Evolutionary conservation across 164 flowering plant species (phyloP), one percentile per base, ranked within the genome.

Genomic region (Platanus orientalis): DNA sequence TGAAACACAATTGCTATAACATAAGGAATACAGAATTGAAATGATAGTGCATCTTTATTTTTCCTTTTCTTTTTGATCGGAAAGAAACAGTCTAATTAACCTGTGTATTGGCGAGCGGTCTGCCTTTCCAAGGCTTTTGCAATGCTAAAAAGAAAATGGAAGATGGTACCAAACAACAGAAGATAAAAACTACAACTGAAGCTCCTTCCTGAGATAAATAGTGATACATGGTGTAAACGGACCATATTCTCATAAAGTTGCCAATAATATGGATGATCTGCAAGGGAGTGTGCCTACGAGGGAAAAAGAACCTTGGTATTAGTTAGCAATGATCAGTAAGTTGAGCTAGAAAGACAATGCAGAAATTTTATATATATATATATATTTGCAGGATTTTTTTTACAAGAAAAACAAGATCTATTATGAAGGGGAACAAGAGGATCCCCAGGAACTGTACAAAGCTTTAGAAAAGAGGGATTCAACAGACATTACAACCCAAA

Each of bases 111-210:
- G 95, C 73, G 36, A 94, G 93, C 14, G 97, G 69, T 58, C 96
- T 81, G 34, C 99, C 99, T 69, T 83, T 94, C 99, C 99, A 94
- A 65, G 99, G 99, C 73, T 85, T 94, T 76, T 91, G 99, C 75
- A 83, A 57, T 58, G 72, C 63, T 56, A 94, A 69, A 77, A 94
- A 88, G 58, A 87, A 14, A 57, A 89, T 59, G 17, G 90, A 73
- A 49, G 97, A 78, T 14, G 95, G 93, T 66, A 84, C 84, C 71
- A 91, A 70, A 74, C 96, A 89, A 76, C 85, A 60, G 73, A 91
- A 94, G 58, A 88, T 77, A 60, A 89, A 94, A 64, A 85, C 81
- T 19, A 80, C 71, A 57, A 80, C 89, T 10, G 96, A 84, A 64
- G 89, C 85, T 64, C 89, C 93, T 13, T 90, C 74, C 69, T 85